Evolutionary conservation across 345 rosid species (phyloP), one percentile per base, ranked within the genome.

Genomic region (Salix koriyanagi): DNA sequence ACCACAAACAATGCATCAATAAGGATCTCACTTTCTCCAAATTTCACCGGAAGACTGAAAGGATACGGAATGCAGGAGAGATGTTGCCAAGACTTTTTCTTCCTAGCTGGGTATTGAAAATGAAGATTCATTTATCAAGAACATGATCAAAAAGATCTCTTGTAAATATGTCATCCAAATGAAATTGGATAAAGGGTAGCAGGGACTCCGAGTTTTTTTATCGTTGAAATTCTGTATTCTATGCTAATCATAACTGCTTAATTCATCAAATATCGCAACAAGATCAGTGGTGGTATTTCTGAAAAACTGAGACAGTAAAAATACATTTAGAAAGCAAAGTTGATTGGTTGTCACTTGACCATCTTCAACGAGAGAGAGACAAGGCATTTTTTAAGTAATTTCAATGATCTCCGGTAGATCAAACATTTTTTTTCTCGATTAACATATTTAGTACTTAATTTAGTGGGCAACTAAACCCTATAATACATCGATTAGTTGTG

Each of bases 1-100:
- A 60, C 80, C 82, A 1, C 86, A 86, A 3, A 74, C 87, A 34
- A 86, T 87, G 93, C 90, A 87, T 71, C 94, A 88, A 81, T 46
- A 14, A 46, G 18, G 50, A 44, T 44, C 50, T 44, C 50, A 44
- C 5, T 13, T 13, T 10, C 50, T 3, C 50, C 4, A 13, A 11
- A 44, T 44, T 44, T 44, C 50, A 44, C 16, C 48, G 12, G 48
- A 44, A 44, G 48, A 44, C 48, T 44, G 4, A 44, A 13, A 13
- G 28, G 30, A 23, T 28, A 26, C 8, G 1, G 19, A 19, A 52
- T n/a, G 32, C 36, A 18, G 2, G 13, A 14, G 52, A 12, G 52
- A 3, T 46, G 18, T 28, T 9, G 2, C 36, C 0, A 2, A 6
- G 42, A 42, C 18, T 46, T 64, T 46, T 3, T 60, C 64, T 70